A percentile compares a stretch with the other conserved stretches of the same genome.
Evolutionary conservation across 106 monocot species (phyloP).

Genomic region (Phalaenopsis aphrodite): DNA sequence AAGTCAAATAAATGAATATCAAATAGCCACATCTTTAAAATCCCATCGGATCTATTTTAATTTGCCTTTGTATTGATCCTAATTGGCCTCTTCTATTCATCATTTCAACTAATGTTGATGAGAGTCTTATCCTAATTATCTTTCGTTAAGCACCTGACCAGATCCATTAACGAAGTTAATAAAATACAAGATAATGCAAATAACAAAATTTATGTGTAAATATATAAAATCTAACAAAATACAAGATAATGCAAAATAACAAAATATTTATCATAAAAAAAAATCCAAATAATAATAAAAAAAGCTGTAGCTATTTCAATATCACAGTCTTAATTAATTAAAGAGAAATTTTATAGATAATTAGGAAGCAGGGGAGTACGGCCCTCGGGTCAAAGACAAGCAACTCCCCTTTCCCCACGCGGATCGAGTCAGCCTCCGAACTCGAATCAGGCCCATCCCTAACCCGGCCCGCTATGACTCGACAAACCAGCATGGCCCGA

Average conservation of each 20-base stretch:
- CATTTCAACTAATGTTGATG: too few relatives aligned
- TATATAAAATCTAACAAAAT: too few relatives aligned
- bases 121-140: too few relatives aligned
- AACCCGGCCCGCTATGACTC: slow-evolving; percentile 80
- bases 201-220: not conserved
- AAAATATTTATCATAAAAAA: not conserved
- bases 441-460: not conserved
- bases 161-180: too few relatives aligned
- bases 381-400: slow-evolving; percentile 57
- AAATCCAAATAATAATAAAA: not conserved
- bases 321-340: not conserved
- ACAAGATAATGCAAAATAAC: not conserved
- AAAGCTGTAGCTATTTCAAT: not conserved
- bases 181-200: too few relatives aligned
- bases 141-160: too few relatives aligned
- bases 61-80: too few relatives aligned
- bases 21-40: too few relatives aligned
- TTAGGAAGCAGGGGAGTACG: slow-evolving; percentile 75
- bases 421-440: slow-evolving; percentile 37
- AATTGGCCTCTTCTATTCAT: too few relatives aligned
- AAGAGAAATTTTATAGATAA: slow-evolving; percentile 49
- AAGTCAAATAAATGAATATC: too few relatives aligned
- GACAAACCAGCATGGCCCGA: slow-evolving; percentile 63
- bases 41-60: too few relatives aligned
- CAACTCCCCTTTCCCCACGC: slow-evolving; percentile 40